Conservation (phyloP, 208 protist genomes). For the Leishmania major region DNA sequence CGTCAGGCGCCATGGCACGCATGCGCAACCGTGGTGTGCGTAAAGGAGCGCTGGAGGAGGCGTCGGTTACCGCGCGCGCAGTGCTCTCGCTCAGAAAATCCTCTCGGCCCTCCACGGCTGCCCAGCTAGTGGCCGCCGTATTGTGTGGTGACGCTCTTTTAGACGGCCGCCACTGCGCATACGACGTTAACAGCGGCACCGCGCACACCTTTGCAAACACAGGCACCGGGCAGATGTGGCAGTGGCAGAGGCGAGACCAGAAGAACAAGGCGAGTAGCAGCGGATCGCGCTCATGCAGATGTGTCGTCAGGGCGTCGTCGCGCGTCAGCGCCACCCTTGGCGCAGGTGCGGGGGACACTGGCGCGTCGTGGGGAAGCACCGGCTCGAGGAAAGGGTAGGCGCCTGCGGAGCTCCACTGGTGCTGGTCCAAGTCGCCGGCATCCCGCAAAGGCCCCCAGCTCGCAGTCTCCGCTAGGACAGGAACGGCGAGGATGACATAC, state of each 20-base stretch:
- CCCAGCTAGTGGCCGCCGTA: neutral
- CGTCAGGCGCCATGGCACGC: neutral
- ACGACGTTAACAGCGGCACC: slow-evolving; percentile 17
- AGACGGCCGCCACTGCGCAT: neutral
- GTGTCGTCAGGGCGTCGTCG: slow-evolving; percentile 4
- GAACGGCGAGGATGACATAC: slow-evolving; percentile 1
- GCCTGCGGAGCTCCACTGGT: neutral
- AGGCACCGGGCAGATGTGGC: slow-evolving; percentile 10
- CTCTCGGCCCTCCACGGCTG: neutral
- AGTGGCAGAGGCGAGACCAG: slow-evolving; percentile 26
- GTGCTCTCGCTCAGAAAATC: neutral
- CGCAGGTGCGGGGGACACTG: neutral
- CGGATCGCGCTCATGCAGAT: slow-evolving; percentile 6
- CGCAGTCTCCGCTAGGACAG: neutral
- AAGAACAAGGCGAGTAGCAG: slow-evolving; percentile 20
- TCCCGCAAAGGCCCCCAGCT: neutral
- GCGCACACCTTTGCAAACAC: slow-evolving; percentile 16
- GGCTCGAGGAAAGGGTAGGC: slow-evolving; percentile 17
- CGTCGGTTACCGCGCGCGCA: neutral
- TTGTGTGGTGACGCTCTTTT: neutral
- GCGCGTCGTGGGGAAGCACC: neutral
- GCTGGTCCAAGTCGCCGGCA: neutral
- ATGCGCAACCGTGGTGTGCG: neutral
- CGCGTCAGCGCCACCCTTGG: neutral
- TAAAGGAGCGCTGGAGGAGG: neutral